Evolutionary conservation across 352 stramenopile genomes (phyloP), one percentile per base, ranked within the genome.

Genomic region (Phytophthora constricta): DNA sequence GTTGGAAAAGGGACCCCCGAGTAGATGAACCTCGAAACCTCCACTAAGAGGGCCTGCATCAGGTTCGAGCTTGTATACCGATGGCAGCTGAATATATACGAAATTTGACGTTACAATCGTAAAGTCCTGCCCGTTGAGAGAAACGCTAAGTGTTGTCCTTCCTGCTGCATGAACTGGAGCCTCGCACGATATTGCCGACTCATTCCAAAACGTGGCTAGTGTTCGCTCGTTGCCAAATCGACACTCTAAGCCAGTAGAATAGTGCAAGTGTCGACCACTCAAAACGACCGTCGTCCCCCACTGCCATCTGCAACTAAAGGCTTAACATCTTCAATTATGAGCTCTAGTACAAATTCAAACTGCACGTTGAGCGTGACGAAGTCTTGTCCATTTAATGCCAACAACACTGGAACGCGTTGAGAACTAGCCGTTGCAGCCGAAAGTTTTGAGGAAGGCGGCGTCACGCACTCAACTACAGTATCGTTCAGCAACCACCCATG

Each of bases 361-460:
- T 64, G 31, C 27, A 74, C 62, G 4, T 68, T 48, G 0, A 86
- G 20, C 2, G 19, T 49, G 2, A 86, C 49, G 53, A 88, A 88
- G 57, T 96, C 86, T 58, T 91, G 80, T 8, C 82, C 86, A 46
- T 96, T 97, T 4, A 91, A 52, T n/a, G 85, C 79, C n/a, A 97
- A 46, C 11, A 88, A 62, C 13, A 97, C 51, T 0, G 79, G 53
- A 25, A 91, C 73, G 5, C 52, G 43, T 1, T 79, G 63, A 16
- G 75, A 74, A 7, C 58, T 64, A 25, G 50, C 25, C 7, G 45
- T 42, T 9, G 52, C 23, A 33, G 8, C 33, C 11, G 39, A 64
- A 13, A 76, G 43, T 51, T 71, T 59, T n/a, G 78, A 59, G n/a
- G 71, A 61, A 47, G 83, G 76, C 0, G 69, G 69, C 19, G 39